These are phyloP conservation scores for Aciculosporium take DNA, from an alignment of 2,329 filamentous ascomycete species.

Conservation along the genomic window DNA sequence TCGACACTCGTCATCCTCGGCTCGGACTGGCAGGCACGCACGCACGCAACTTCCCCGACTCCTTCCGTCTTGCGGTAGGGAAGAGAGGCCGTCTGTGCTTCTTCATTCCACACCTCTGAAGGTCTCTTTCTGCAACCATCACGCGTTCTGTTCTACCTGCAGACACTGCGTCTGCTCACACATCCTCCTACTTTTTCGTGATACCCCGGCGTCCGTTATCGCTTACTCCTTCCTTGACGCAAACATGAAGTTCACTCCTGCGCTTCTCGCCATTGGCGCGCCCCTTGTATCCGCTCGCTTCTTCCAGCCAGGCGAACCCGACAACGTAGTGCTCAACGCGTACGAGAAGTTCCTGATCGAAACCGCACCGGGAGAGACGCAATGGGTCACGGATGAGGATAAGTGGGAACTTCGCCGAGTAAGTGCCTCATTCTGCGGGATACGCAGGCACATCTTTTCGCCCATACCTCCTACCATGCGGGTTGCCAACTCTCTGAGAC, in stretches of 20 bases:
- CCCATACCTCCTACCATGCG: neutral
- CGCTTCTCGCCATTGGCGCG: constrained; percentile 39
- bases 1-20: neutral
- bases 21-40: neutral
- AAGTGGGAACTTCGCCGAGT: constrained; percentile 86
- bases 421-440: constrained; percentile 19
- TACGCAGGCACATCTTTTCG: neutral
- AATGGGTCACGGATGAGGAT: constrained; percentile 85
- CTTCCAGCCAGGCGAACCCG: constrained; percentile 35
- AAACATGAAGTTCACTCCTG: constrained; percentile 38
- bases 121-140: too few species aligned
- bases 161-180: neutral
- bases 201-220: neutral
- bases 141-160: neutral
- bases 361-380: constrained; percentile 64
- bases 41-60: too few species aligned
- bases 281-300: constrained; percentile 40
- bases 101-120: too few species aligned
- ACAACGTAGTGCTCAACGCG: constrained; percentile 35
- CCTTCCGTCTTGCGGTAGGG: too few species aligned
- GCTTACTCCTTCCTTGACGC: neutral
- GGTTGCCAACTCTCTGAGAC: neutral
- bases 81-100: too few species aligned
- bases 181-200: neutral
- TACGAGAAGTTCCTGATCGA: constrained; percentile 55